phyloP scores from a whole-genome alignment of 805 yeast species.

The Ogataea wickerhamii region DNA sequence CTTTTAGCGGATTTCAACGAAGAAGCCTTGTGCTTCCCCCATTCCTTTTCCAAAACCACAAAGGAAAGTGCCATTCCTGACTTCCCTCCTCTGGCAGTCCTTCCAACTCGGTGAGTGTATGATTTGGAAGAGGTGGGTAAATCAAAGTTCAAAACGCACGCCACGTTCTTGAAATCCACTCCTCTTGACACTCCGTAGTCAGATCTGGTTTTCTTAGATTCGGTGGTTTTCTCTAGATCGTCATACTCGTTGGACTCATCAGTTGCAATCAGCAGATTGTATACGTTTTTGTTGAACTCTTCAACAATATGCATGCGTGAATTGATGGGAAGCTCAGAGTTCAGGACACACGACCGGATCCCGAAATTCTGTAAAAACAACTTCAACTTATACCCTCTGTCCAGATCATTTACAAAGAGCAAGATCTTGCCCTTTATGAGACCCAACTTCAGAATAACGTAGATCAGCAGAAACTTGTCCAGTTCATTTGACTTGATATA shows the following conservation, averaged over 20 bases:
- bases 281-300: conserved; percentile 87
- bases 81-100: conserved; percentile 97
- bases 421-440: conserved; percentile 88
- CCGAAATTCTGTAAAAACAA: conserved; percentile 94
- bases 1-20: conserved; percentile 62
- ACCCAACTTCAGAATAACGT: conserved; percentile 85
- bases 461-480: conserved; percentile 86
- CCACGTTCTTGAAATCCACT: conserved; percentile 92
- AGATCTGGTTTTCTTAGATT: conserved; percentile 19
- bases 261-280: conserved; percentile 86
- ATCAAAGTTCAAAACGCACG: conserved; percentile 94
- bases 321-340: conserved; percentile 88
- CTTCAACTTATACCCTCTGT: conserved; percentile 90
- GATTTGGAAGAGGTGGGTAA: conserved; percentile 85
- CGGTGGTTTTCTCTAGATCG: conserved; percentile 30
- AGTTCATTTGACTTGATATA: conserved; percentile 83
- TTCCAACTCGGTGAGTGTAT: conserved; percentile 90
- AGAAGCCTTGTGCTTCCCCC: conserved; percentile 87
- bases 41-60: conserved; percentile 76
- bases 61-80: conserved; percentile 93
- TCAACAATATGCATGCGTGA: conserved; percentile 94
- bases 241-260: conserved; percentile 74
- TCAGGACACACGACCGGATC: conserved; percentile 78
- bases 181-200: conserved; percentile 97
- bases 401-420: conserved; percentile 88